phyloP scores from a whole-genome alignment of 139 green algal species.

The Nannochloris sp. region DNA sequence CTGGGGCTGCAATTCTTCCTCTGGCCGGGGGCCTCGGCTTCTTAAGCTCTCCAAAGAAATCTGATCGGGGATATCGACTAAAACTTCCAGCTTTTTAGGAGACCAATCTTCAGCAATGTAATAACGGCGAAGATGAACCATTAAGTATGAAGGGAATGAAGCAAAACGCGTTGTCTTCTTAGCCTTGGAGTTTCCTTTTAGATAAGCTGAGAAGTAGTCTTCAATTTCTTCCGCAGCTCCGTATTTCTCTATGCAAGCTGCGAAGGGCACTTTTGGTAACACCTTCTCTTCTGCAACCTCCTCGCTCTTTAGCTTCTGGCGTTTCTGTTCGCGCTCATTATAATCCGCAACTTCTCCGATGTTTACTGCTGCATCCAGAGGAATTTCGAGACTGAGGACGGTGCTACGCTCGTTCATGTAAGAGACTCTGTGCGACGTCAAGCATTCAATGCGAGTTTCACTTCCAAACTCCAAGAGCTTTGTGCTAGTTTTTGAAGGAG shows the following conservation, averaged over 20 bases:
- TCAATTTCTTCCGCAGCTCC: constrained; percentile 50
- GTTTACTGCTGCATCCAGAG: constrained; percentile 84
- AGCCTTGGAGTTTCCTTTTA: constrained; percentile 39
- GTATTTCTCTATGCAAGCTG: constrained; percentile 72
- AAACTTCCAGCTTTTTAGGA: constrained; percentile 80
- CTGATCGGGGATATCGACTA: constrained; percentile 73
- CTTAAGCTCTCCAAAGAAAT: constrained; percentile 77
- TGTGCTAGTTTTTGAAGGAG: not conserved
- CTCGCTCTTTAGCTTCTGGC: constrained; percentile 57
- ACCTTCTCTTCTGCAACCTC: constrained; percentile 32
- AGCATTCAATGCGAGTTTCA: constrained; percentile 49
- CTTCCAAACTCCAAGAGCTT: constrained; percentile 51
- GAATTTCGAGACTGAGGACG: constrained; percentile 71
- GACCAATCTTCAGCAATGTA: constrained; percentile 76
- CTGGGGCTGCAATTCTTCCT: constrained; percentile 73
- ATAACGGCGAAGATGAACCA: constrained; percentile 77
- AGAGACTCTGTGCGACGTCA: constrained; percentile 17
- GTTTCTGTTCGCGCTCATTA: constrained; percentile 64
- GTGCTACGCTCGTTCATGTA: constrained; percentile 55
- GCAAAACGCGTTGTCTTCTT: constrained; percentile 57
- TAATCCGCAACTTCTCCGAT: constrained; percentile 54
- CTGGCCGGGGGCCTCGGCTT: constrained; percentile 41
- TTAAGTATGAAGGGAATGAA: constrained; percentile 82
- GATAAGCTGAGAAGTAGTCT: constrained; percentile 71
- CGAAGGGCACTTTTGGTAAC: constrained; percentile 71